Conservation (phyloP, 371 early-diverging fungal species). For the Fennellomyces sp. region DNA sequence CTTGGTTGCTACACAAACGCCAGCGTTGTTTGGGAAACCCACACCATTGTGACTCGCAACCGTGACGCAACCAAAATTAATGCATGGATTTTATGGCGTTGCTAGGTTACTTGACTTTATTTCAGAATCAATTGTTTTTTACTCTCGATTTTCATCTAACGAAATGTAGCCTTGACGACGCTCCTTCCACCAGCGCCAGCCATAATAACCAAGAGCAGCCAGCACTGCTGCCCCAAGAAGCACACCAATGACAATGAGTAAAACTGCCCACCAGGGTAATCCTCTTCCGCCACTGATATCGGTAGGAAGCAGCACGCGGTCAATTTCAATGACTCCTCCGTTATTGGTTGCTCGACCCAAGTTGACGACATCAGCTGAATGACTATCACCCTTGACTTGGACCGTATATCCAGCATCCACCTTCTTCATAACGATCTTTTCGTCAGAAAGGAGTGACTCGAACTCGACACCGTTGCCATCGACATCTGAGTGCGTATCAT, state of each 20-base stretch:
- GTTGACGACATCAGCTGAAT: slow-evolving; percentile 28
- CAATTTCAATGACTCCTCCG: slow-evolving; percentile 46
- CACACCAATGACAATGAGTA: slow-evolving; percentile 19
- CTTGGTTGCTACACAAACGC: background rate
- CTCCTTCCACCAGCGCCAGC: slow-evolving; percentile 25
- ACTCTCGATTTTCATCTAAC: slow-evolving; percentile 9
- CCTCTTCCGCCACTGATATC: slow-evolving; percentile 8
- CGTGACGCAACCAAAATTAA: background rate
- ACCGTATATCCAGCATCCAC: slow-evolving; percentile 22
- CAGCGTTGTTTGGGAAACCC: slow-evolving; percentile 4
- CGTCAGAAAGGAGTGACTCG: slow-evolving; percentile 28
- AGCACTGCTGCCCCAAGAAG: slow-evolving; percentile 14
- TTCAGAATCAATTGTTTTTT: background rate
- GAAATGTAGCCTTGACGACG: slow-evolving; percentile 29
- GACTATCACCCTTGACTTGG: slow-evolving; percentile 31
- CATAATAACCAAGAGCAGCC: slow-evolving; percentile 19
- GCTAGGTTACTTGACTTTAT: background rate
- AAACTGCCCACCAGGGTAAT: slow-evolving; percentile 24
- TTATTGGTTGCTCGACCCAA: slow-evolving; percentile 36
- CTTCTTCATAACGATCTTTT: slow-evolving; percentile 24
- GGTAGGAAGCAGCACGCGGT: slow-evolving; percentile 39
- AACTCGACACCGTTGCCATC: slow-evolving; percentile 25
- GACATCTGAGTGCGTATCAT: slow-evolving; percentile 12
- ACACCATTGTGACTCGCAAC: no score
- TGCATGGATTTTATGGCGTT: background rate